These are phyloP conservation scores for Chlorociboria aeruginascens DNA, from an alignment of 495 filamentous ascomycete genomes.

Conservation along the genomic window DNA sequence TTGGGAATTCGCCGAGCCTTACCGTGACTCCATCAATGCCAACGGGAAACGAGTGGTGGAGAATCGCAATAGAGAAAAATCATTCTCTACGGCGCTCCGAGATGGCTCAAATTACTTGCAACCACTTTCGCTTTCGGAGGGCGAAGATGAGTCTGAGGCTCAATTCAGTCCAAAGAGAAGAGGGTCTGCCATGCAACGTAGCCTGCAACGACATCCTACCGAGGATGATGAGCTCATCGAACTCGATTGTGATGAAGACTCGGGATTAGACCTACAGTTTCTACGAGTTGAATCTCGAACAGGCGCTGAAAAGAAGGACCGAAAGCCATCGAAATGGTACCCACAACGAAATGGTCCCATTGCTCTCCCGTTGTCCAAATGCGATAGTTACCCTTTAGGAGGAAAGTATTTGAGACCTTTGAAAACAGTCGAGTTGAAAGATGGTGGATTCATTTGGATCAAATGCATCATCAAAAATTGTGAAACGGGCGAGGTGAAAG, in stretches of 20 bases:
- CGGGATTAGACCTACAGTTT: neutral
- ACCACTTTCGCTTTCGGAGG: too few species aligned
- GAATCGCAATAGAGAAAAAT: too few species aligned
- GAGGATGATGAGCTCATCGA: neutral
- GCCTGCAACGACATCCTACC: too few species aligned
- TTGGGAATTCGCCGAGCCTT: too few species aligned
- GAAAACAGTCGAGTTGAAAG: conserved; percentile 18
- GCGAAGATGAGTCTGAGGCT: too few species aligned
- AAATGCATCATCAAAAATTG: conserved; percentile 24
- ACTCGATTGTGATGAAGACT: neutral
- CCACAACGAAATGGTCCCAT: conserved; percentile 8
- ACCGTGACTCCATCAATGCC: too few species aligned
- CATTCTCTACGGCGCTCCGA: too few species aligned
- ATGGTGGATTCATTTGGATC: conserved; percentile 29
- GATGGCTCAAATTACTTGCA: too few species aligned
- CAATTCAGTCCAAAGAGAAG: too few species aligned
- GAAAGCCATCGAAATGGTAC: neutral
- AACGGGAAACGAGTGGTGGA: too few species aligned
- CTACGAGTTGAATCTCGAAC: conserved; percentile 2
- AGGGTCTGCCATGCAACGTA: too few species aligned
- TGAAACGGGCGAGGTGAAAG: conserved; percentile 15
- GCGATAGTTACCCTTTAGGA: conserved; percentile 15
- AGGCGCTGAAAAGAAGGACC: neutral
- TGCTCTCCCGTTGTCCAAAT: neutral
- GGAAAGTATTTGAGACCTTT: conserved; percentile 17